Evolutionary conservation across 495 filamentous ascomycete genomes (phyloP).

Genomic region (Hamigera avellanea): DNA sequence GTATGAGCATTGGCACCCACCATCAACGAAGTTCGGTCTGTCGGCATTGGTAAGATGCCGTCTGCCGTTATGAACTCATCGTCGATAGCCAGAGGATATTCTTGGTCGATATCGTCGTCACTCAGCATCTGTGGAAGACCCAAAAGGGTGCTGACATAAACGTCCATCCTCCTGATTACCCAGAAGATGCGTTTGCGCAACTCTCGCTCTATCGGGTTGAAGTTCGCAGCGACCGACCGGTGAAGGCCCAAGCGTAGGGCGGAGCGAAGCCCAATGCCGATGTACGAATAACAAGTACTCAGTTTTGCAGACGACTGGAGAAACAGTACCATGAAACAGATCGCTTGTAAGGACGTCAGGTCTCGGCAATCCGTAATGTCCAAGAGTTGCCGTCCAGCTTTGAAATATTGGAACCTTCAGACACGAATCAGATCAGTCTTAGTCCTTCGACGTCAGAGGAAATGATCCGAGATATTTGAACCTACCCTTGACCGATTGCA

Average conservation of each 20-base stretch:
- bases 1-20: constrained; percentile 80
- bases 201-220: constrained; percentile 78
- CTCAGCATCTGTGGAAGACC: constrained; percentile 77
- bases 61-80: constrained; percentile 81
- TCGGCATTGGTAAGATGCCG: constrained; percentile 60
- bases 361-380: constrained; percentile 91
- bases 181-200: constrained; percentile 80
- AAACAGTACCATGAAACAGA: constrained; percentile 89
- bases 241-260: constrained; percentile 81
- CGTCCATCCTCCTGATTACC: constrained; percentile 86
- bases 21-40: constrained; percentile 63
- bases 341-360: constrained; percentile 69
- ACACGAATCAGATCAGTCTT: constrained; percentile 5
- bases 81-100: constrained; percentile 73
- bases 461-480: constrained; percentile 2
- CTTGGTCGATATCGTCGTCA: constrained; percentile 87
- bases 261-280: constrained; percentile 81
- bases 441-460: too few species aligned
- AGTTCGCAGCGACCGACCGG: constrained; percentile 60
- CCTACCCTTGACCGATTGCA: constrained; percentile 72
- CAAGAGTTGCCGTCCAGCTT: constrained; percentile 62
- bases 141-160: constrained; percentile 79
- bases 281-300: constrained; percentile 86
- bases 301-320: constrained; percentile 84
- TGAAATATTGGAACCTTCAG: constrained; percentile 73